Conservation (phyloP, 805 yeast species). For the Wickerhamiella siamensis region DNA sequence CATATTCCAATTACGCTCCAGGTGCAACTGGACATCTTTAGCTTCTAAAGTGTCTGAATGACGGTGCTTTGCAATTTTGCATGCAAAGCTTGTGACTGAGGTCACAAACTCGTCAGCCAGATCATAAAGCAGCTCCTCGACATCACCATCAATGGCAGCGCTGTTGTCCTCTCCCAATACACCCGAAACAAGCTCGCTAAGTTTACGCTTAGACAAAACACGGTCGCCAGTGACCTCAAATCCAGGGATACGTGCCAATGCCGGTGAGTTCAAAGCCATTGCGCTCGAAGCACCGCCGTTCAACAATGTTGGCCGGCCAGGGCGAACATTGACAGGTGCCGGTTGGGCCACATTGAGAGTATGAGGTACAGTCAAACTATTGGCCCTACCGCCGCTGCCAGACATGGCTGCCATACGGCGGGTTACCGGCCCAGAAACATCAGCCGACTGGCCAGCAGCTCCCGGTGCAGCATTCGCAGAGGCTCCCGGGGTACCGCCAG, state of each 20-base stretch:
- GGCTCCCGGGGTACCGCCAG: background rate
- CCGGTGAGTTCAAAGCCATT: constrained; percentile 53
- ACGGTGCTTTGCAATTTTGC: constrained; percentile 88
- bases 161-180: constrained; percentile 68
- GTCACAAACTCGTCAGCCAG: constrained; percentile 91
- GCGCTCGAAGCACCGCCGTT: constrained; percentile 45
- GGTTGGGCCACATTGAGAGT: constrained; percentile 53
- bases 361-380: constrained; percentile 38
- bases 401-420: background rate
- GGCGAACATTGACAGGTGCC: constrained; percentile 47
- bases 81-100: constrained; percentile 83
- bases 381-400: constrained; percentile 5
- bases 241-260: constrained; percentile 63
- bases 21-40: constrained; percentile 77
- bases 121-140: constrained; percentile 79
- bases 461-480: too few species aligned
- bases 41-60: constrained; percentile 77
- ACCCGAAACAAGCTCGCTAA: constrained; percentile 71
- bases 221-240: constrained; percentile 58
- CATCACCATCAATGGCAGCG: constrained; percentile 81
- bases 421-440: background rate
- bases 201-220: constrained; percentile 76
- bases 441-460: constrained; percentile 1
- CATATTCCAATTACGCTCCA: constrained; percentile 89
- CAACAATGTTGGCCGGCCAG: constrained; percentile 59